Evolutionary conservation across 2,329 filamentous ascomycete species (phyloP), one percentile per base, ranked within the genome.

Genomic region (Hirsutella minnesotensis): DNA sequence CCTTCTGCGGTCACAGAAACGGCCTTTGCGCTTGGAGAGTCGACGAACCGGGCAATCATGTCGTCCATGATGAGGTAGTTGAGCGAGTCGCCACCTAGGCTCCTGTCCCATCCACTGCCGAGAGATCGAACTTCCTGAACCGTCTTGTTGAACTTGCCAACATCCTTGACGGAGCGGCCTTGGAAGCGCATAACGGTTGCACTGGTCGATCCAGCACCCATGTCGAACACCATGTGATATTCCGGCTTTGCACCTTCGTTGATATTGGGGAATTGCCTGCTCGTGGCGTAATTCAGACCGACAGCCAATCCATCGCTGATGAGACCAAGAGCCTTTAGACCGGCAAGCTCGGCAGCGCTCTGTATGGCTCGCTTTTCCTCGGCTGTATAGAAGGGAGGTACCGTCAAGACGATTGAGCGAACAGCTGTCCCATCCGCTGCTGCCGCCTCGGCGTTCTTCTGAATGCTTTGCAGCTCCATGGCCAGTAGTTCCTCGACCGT

Each of bases 111-210:
- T 47, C 86, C 87, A 51, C 76, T 76, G 45, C 90, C 89, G 37
- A 95, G 54, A 31, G 94, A 86, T 47, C 87, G 79, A n/a, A 96
- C 83, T 61, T 98, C 92, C 59, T 96, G 92, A 27, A 98, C 68
- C 1, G 88, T 95, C 76, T 96, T 96, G 72, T 95, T 96, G 69
- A 78, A 90, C 61, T 85, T 88, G 51, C 88, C 89, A 43, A 90
- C 67, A 53, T 95, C 90, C 72, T 96, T 98, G 48, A 96, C 82
- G 2, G 75, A 81, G 53, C 83, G 81, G 58, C 85, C 84, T 62
- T 95, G 89, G 66, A 98, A 95, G 55, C 81, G 83, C 59, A 98
- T 66, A 41, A 98, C 70, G 7, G 88, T 92, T 4, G 90, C 90
- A 54, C 87, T 94, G 27, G 90, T 85, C 38, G 87, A 95, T 4